Evolutionary conservation across 805 yeast species (phyloP).

Genomic region (Saturnispora besseyi): DNA sequence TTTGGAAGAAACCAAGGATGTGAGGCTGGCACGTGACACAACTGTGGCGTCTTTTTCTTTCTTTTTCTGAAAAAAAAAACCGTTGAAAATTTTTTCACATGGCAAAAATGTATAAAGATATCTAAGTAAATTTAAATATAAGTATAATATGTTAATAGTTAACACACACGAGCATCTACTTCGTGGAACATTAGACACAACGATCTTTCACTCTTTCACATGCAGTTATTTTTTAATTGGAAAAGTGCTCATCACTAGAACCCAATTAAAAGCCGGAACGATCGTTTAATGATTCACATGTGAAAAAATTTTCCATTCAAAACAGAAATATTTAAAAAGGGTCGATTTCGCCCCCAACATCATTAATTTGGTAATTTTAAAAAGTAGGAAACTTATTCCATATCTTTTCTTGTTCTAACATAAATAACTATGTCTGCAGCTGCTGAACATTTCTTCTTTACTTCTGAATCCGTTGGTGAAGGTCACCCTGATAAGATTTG

Average conservation of each 20-base stretch:
- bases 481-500: slow-evolving; percentile 95
- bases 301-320: slow-evolving; percentile 1
- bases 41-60: background rate
- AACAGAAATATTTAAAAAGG: background rate
- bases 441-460: slow-evolving; percentile 27
- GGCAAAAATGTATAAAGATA: background rate
- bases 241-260: too few species aligned
- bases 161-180: too few species aligned
- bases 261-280: too few species aligned
- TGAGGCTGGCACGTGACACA: background rate
- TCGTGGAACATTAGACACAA: too few species aligned
- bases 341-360: background rate
- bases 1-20: slow-evolving; percentile 51
- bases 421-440: slow-evolving; percentile 17
- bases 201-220: too few species aligned
- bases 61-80: background rate
- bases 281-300: background rate
- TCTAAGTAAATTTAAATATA: too few species aligned
- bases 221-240: too few species aligned
- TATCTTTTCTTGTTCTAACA: background rate
- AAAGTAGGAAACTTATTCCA: background rate
- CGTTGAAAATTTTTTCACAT: background rate
- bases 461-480: slow-evolving; percentile 86
- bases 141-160: too few species aligned
- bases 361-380: too few species aligned